phyloP scores from a whole-genome alignment of 2,329 filamentous ascomycete species.

The Acephala macrosclerotiorum region DNA sequence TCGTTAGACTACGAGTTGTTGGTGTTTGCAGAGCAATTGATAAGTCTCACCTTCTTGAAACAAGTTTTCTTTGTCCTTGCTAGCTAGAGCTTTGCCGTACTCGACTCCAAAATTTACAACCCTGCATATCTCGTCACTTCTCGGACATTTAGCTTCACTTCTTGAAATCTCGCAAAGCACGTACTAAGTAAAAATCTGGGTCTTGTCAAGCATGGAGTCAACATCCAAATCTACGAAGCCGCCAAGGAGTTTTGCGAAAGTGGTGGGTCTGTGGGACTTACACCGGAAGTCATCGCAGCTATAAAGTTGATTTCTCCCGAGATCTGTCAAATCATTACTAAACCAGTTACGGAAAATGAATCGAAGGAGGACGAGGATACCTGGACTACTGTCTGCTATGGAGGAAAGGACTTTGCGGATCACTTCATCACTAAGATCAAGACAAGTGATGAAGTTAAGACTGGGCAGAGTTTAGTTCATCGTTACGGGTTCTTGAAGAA shows the following conservation, averaged over 20 bases:
- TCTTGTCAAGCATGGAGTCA: background rate
- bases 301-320: background rate
- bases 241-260: background rate
- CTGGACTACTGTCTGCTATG: background rate
- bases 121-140: too few relatives aligned
- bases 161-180: too few relatives aligned
- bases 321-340: background rate
- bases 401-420: background rate
- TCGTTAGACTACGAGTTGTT: background rate
- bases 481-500: background rate
- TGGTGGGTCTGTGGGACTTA: background rate
- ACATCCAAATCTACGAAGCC: background rate
- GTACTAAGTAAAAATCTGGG: background rate
- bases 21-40: background rate
- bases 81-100: too few relatives aligned
- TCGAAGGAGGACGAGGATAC: background rate
- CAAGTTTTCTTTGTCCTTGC: too few relatives aligned
- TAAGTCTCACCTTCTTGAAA: too few relatives aligned
- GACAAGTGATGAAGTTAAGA: background rate
- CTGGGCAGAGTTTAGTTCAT: background rate
- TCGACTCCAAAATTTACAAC: too few relatives aligned
- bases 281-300: background rate
- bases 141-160: too few relatives aligned
- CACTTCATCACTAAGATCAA: background rate
- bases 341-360: background rate